A percentile compares a stretch with the other conserved stretches of the same genome.
Evolutionary conservation across 352 stramenopile genomes (phyloP).

Genomic region (Thraustochytrium sp.): DNA sequence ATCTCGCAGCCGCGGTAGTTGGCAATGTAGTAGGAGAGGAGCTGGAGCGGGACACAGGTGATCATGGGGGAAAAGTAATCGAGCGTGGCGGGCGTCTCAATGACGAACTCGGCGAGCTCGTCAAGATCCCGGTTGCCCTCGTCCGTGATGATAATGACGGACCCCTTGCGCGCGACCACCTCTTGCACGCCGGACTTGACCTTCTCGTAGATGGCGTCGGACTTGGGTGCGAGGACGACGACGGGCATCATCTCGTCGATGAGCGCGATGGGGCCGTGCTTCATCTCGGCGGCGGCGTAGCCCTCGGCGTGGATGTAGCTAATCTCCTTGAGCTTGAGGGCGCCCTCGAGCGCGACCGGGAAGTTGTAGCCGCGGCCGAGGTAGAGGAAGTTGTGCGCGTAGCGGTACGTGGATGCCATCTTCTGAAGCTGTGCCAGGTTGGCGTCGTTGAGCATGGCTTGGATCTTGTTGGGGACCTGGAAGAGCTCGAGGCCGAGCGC

Average conservation of each 20-base stretch:
- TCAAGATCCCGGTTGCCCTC: conserved; percentile 64
- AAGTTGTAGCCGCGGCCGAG: conserved; percentile 54
- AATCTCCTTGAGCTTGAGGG: conserved; percentile 99
- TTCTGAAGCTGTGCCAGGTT: conserved; percentile 47
- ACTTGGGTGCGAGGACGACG: conserved; percentile 50
- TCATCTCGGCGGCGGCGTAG: conserved; percentile 93
- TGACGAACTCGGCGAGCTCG: conserved; percentile 84
- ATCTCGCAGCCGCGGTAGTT: conserved; percentile 93
- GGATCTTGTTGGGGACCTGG: conserved; percentile 45
- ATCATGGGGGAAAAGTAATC: conserved; percentile 84
- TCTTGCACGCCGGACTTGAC: conserved; percentile 66
- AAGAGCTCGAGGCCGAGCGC: not conserved
- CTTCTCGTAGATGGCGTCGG: conserved; percentile 51
- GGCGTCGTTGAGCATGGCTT: conserved; percentile 43
- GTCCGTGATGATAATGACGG: conserved; percentile 97
- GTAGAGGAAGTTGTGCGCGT: conserved; percentile 51
- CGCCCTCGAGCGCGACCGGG: conserved; percentile 91
- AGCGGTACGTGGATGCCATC: conserved; percentile 49
- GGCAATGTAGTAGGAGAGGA: conserved; percentile 96
- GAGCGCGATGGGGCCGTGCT: conserved; percentile 97
- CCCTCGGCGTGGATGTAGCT: conserved; percentile 96
- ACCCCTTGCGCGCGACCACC: conserved; percentile 87
- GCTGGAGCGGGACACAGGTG: conserved; percentile 89
- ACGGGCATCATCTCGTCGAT: conserved; percentile 76
- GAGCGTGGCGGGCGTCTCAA: conserved; percentile 78